A percentile compares a stretch with the other conserved stretches of the same genome.
These are phyloP conservation scores for Madurella fahalii DNA, from an alignment of 2,329 filamentous ascomycete species.

Conservation along the genomic window DNA sequence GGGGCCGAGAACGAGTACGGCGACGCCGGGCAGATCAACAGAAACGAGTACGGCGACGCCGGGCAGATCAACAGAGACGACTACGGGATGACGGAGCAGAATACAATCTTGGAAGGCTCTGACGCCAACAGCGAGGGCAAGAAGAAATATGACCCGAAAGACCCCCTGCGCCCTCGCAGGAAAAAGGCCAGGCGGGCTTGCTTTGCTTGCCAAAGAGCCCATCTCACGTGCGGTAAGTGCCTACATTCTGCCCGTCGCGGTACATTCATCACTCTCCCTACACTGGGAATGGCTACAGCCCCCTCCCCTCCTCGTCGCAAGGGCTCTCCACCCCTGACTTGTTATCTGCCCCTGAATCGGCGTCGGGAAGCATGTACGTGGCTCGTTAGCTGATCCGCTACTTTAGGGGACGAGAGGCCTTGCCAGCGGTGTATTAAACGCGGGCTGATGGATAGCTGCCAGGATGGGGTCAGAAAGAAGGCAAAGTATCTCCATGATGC, in stretches of 20 bases:
- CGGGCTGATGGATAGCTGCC: conserved; percentile 82
- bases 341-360: neutral
- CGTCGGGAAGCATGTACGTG: neutral
- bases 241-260: conserved; percentile 1
- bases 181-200: conserved; percentile 97
- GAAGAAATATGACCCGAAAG: conserved; percentile 78
- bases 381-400: conserved; percentile 15
- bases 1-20: conserved; percentile 57
- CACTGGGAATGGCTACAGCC: neutral
- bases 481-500: conserved; percentile 98
- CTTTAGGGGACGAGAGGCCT: conserved; percentile 84
- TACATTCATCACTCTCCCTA: conserved; percentile 2
- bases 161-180: conserved; percentile 79
- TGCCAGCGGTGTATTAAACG: conserved; percentile 93
- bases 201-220: conserved; percentile 93
- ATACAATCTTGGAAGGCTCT: conserved; percentile 39
- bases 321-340: conserved; percentile 3
- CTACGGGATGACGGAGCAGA: conserved; percentile 51
- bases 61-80: conserved; percentile 44
- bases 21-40: conserved; percentile 42
- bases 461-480: conserved; percentile 97
- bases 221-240: conserved; percentile 93
- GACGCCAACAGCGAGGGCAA: conserved; percentile 50
- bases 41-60: conserved; percentile 48
- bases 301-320: neutral